Evolutionary conservation across 176 grass and related monocot genomes (phyloP).

Genomic region (Chloris gayana): DNA sequence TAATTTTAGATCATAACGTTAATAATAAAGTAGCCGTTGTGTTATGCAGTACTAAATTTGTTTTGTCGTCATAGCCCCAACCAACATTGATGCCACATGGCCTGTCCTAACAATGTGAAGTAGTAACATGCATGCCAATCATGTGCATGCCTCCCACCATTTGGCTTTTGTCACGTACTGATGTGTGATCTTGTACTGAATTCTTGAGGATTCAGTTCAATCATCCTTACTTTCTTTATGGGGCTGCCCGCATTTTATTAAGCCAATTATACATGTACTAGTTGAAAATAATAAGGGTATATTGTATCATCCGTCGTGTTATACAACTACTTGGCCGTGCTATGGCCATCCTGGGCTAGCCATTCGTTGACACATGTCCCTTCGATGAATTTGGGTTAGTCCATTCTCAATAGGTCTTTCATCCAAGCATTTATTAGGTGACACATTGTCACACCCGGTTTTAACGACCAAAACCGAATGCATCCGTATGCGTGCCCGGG

Average conservation of each 20-base stretch:
- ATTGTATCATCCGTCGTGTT: not conserved
- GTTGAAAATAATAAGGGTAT: not conserved
- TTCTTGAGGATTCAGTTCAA: constrained; percentile 17
- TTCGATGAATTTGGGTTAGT: too few species aligned
- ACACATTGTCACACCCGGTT: too few species aligned
- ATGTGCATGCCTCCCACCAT: constrained; percentile 30
- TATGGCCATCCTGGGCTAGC: too few species aligned
- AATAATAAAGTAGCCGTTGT: not conserved
- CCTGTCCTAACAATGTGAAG: not conserved
- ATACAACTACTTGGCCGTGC: not conserved
- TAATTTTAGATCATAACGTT: too few species aligned
- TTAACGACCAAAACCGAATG: too few species aligned
- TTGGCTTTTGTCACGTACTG: constrained; percentile 37
- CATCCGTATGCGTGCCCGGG: too few species aligned
- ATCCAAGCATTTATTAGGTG: too few species aligned
- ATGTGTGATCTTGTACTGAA: constrained; percentile 28
- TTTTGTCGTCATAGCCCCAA: constrained; percentile 33
- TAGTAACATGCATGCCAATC: constrained; percentile 31
- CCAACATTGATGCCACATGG: constrained; percentile 5
- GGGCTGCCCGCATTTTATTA: not conserved
- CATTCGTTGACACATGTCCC: too few species aligned
- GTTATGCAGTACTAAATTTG: not conserved
- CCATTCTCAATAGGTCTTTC: too few species aligned
- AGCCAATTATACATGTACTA: not conserved
- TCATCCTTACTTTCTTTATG: not conserved